A percentile compares a stretch with the other conserved stretches of the same genome.
These are phyloP conservation scores for Trichosanthes truncata DNA, from an alignment of 306 rosid species.

Conservation along the genomic window DNA sequence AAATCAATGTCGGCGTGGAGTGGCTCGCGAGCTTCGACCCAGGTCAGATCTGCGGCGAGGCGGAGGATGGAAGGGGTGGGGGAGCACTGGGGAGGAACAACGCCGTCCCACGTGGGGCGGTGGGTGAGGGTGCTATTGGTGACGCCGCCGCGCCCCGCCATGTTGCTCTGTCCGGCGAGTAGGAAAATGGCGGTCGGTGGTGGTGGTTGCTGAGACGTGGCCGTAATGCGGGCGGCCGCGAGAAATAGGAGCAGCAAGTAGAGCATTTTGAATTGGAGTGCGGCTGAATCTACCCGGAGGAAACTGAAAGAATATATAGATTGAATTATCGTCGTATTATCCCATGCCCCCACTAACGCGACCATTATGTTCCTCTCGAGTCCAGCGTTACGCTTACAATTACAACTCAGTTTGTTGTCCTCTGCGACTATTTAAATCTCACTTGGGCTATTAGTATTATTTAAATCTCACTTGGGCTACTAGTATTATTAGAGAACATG, in stretches of 20 bases:
- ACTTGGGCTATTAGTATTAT: too few species aligned
- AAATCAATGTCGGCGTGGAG: slow-evolving; percentile 45
- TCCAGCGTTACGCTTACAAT: too few species aligned
- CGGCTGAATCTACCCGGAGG: neutral
- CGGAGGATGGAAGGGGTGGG: slow-evolving; percentile 34
- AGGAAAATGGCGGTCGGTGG: slow-evolving; percentile 33
- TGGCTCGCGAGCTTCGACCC: slow-evolving; percentile 72
- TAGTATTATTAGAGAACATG: too few species aligned
- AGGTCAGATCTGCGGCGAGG: slow-evolving; percentile 33
- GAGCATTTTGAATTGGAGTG: neutral
- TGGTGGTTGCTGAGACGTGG: neutral
- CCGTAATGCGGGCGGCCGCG: neutral
- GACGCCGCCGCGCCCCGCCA: slow-evolving; percentile 90
- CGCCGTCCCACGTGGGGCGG: slow-evolving; percentile 44
- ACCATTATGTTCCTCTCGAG: neutral
- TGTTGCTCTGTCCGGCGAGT: slow-evolving; percentile 96
- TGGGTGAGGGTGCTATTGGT: slow-evolving; percentile 19
- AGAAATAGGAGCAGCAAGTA: neutral
- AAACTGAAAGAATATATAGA: neutral
- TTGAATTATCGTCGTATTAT: neutral
- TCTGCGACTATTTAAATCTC: too few species aligned
- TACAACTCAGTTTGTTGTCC: neutral
- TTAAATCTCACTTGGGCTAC: too few species aligned
- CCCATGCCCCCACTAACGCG: neutral
- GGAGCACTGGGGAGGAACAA: slow-evolving; percentile 37